These are phyloP conservation scores for Arabidopsis suecica DNA, from an alignment of 345 rosid species.

Conservation along the genomic window DNA sequence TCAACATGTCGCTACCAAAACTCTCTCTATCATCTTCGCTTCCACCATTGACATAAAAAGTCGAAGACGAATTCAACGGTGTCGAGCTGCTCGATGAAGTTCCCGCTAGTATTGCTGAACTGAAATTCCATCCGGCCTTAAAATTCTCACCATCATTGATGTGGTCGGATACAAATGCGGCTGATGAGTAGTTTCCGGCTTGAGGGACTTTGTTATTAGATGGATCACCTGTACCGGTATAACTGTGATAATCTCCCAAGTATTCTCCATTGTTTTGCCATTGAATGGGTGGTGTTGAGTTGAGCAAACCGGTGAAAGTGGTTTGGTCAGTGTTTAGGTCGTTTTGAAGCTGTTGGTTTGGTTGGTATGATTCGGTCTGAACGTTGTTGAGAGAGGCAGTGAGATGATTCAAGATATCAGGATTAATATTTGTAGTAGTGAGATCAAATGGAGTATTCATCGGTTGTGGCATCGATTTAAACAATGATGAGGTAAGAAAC, in stretches of 20 bases:
- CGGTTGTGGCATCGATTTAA: constrained; percentile 38
- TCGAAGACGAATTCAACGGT: constrained; percentile 39
- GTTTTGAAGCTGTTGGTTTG: constrained; percentile 40
- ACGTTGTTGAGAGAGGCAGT: constrained; percentile 35
- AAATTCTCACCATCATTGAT: constrained; percentile 14
- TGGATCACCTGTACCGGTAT: constrained; percentile 31
- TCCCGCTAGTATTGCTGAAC: constrained; percentile 35
- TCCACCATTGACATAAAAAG: constrained; percentile 40
- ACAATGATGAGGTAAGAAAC: constrained; percentile 40
- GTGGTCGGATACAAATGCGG: constrained; percentile 12
- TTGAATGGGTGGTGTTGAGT: constrained; percentile 39
- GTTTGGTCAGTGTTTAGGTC: constrained; percentile 12
- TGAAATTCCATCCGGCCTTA: constrained; percentile 32
- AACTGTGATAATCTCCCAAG: constrained; percentile 10
- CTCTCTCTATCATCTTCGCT: constrained; percentile 47
- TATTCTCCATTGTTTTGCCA: constrained; percentile 42
- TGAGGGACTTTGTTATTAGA: constrained; percentile 28
- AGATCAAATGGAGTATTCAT: constrained; percentile 29
- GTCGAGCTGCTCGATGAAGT: constrained; percentile 41
- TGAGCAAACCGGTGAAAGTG: constrained; percentile 41
- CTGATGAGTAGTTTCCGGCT: constrained; percentile 27
- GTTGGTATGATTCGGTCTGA: constrained; percentile 36
- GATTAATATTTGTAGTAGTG: constrained; percentile 32
- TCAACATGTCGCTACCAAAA: constrained; percentile 43
- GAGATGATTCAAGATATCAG: constrained; percentile 25